phyloP scores from a whole-genome alignment of 441 rosid genomes.

The Adansonia rubrostipa region DNA sequence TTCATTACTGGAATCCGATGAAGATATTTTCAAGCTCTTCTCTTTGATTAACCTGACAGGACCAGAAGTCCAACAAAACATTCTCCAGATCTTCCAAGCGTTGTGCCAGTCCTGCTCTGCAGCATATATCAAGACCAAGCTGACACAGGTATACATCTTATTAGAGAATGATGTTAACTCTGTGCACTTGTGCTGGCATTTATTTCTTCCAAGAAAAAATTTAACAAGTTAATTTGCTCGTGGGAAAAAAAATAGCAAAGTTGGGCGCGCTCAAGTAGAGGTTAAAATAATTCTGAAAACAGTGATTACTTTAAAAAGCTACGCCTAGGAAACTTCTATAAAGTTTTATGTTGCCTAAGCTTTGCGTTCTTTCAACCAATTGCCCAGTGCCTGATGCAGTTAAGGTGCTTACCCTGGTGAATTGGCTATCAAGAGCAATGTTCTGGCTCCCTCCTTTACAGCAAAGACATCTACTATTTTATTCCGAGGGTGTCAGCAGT shows the following conservation, averaged over 20 bases:
- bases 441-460: background rate
- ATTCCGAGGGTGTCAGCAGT: background rate
- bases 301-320: background rate
- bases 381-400: background rate
- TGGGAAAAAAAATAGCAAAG: background rate
- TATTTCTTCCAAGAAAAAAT: background rate
- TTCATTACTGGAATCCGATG: conserved; percentile 55
- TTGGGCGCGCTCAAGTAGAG: background rate
- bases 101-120: conserved; percentile 63
- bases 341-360: background rate
- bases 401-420: conserved; percentile 17
- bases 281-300: background rate
- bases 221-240: background rate
- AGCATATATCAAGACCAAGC: conserved; percentile 43
- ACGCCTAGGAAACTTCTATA: conserved; percentile 4
- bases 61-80: conserved; percentile 52
- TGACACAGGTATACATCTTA: conserved; percentile 51
- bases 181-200: background rate
- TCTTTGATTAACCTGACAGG: conserved; percentile 51
- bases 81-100: conserved; percentile 57
- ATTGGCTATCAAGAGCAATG: background rate
- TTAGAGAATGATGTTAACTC: conserved; percentile 12
- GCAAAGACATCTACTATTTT: background rate
- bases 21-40: conserved; percentile 52
- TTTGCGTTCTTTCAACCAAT: background rate